Evolutionary conservation across 2,329 filamentous ascomycete species (phyloP).

Genomic region (Fusarium neocosmosporiellum): DNA sequence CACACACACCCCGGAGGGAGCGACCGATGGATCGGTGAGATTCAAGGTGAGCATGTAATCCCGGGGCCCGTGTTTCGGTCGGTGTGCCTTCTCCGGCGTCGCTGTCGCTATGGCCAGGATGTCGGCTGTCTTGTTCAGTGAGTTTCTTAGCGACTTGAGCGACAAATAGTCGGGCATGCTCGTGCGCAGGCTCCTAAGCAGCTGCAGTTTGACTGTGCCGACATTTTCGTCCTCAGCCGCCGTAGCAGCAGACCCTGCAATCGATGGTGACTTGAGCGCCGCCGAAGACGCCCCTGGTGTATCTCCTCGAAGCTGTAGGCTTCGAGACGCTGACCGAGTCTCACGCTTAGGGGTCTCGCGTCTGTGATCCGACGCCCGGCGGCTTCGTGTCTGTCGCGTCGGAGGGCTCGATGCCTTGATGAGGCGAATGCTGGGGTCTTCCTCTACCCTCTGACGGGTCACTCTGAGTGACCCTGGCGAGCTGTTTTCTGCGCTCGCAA

Average conservation of each 20-base stretch:
- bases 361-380: constrained; percentile 36
- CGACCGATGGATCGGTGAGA: constrained; percentile 66
- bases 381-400: constrained; percentile 36
- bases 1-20: constrained; percentile 61
- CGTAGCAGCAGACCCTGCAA: constrained; percentile 36
- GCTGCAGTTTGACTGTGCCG: constrained; percentile 56
- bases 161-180: constrained; percentile 64
- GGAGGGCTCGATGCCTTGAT: constrained; percentile 38
- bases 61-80: constrained; percentile 67
- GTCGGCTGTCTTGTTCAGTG: constrained; percentile 62
- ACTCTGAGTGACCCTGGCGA: constrained; percentile 40
- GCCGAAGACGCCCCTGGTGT: constrained; percentile 38
- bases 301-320: constrained; percentile 27
- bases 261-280: constrained; percentile 44
- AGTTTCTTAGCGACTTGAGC: constrained; percentile 63
- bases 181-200: constrained; percentile 59
- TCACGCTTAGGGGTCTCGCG: constrained; percentile 38
- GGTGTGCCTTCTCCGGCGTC: constrained; percentile 60
- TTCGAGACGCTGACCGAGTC: constrained; percentile 38
- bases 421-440: constrained; percentile 42
- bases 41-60: constrained; percentile 70
- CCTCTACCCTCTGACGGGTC: constrained; percentile 43
- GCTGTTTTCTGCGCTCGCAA: constrained; percentile 26
- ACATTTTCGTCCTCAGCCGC: constrained; percentile 43
- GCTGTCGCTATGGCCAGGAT: constrained; percentile 66